Base-by-base conservation (phyloP, 768 basidiomycete species). In the Boletus rex-veris region DNA sequence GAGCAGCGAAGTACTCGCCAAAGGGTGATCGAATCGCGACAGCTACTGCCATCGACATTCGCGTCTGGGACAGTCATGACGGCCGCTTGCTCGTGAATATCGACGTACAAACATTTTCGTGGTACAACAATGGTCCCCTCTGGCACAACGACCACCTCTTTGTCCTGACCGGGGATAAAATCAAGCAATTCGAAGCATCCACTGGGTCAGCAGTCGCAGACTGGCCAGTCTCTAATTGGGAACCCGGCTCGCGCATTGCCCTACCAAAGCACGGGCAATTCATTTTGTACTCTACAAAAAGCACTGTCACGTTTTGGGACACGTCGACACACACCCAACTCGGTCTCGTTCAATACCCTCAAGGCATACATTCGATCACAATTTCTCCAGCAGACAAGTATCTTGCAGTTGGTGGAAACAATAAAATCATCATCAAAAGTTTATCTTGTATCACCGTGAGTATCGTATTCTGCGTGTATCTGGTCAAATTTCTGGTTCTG, bases 101-200 rank as follows among this genome's bases (percentile, higher is more conserved):
- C 9, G 3, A 2, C 1, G 16, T 42, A 3, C 0, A 8, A 6
- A 42, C 53, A 0, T 14, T 18, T 18, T 30, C 31, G 1, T 4
- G 0, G 1, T 15, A 5, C 37, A 59, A 55, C 35, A 3, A 28
- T 1, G 49, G 54, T 42, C 54, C 60, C 5, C 10, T 45, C 16
- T 59, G 58, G 58, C 40, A 7, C 3, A 31, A 24, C 18, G 7
- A 44, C 10, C 26, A 58, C 2, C 36, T 59, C 21, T 30, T 53
- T 4, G 28, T 52, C 12, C 5, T 50, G 9, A 39, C 51, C 7
- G 7, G 16, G 0, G 3, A n/a, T 8, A n/a, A 18, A 35, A 52
- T 56, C 31, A 49, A 36, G 16, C 28, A 18, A 37, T 6, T 56
- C 15, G 43, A 56, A 1, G 24, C 39, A 14, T 38, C 19, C 5